These are phyloP conservation scores for Phtheirospermum japonicum DNA, from an alignment of 257 asterid genomes.

Conservation along the genomic window DNA sequence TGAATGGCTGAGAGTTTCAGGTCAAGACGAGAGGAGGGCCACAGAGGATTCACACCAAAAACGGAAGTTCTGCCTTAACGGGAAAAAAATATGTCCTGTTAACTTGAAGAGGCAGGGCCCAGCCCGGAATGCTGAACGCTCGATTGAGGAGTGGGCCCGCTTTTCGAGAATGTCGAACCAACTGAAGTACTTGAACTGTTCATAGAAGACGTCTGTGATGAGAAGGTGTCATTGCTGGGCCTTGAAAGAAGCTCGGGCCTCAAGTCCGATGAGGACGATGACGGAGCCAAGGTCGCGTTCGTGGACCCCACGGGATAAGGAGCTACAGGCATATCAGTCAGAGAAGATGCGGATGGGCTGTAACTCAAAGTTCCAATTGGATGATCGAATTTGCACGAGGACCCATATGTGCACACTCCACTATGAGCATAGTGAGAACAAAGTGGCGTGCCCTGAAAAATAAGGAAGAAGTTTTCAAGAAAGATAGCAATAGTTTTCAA, in stretches of 20 bases:
- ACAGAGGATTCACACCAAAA: too few species aligned
- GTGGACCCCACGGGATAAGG: conserved; percentile 83
- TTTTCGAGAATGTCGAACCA: conserved; percentile 50
- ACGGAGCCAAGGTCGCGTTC: conserved; percentile 63
- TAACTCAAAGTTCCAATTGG: conserved; percentile 76
- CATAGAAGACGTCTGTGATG: conserved; percentile 43
- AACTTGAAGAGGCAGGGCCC: conserved; percentile 27
- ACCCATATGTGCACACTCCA: conserved; percentile 83
- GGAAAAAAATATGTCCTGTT: background rate
- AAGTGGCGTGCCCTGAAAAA: conserved; percentile 63
- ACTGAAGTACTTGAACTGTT: conserved; percentile 54
- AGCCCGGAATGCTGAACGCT: conserved; percentile 43
- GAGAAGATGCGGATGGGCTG: conserved; percentile 82
- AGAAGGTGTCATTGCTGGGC: conserved; percentile 33
- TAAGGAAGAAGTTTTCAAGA: conserved; percentile 7
- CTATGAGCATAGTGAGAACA: conserved; percentile 84
- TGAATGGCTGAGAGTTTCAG: conserved; percentile 20
- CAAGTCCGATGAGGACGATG: conserved; percentile 52
- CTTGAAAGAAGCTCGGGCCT: conserved; percentile 42
- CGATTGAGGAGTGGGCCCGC: conserved; percentile 41
- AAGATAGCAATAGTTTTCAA: conserved; percentile 3
- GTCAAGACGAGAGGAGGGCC: background rate
- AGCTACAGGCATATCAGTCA: conserved; percentile 83
- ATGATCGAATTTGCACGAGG: conserved; percentile 81
- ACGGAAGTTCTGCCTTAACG: too few species aligned